Conservation (phyloP, 495 filamentous ascomycete genomes). For the Opeltia flavorubescens region DNA sequence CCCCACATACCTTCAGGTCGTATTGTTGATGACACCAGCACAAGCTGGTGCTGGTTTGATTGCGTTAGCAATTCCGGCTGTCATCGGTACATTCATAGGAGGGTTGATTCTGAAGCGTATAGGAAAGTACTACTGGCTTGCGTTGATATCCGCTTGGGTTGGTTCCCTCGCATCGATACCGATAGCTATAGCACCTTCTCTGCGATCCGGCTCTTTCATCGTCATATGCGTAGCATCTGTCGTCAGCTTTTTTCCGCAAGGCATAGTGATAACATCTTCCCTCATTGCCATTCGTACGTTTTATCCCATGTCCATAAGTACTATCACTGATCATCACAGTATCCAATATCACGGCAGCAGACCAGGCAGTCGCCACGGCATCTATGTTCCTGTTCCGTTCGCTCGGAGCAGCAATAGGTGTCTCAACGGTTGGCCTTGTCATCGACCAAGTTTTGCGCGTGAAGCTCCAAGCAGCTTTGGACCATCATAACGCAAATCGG, state of each 20-base stretch:
- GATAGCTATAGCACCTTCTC: conserved; percentile 9
- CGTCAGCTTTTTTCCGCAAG: conserved; percentile 6
- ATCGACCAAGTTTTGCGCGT: conserved; percentile 5
- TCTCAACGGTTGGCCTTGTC: conserved; percentile 5
- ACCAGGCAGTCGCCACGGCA: conserved; percentile 11
- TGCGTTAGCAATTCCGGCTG: background rate
- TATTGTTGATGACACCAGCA: conserved; percentile 1
- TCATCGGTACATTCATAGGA: conserved; percentile 5
- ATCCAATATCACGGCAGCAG: conserved; percentile 5
- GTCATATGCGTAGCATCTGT: conserved; percentile 5
- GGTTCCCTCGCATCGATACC: conserved; percentile 3
- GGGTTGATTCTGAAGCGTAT: conserved; percentile 6
- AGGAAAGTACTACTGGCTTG: conserved; percentile 8
- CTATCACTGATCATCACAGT: conserved; percentile 1
- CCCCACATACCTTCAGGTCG: conserved; percentile 7
- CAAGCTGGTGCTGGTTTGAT: conserved; percentile 6
- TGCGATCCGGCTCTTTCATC: conserved; percentile 12
- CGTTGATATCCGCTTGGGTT: background rate
- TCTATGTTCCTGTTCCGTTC: conserved; percentile 10
- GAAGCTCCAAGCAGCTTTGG: conserved; percentile 4
- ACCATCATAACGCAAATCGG: conserved; percentile 3
- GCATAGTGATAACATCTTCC: conserved; percentile 5
- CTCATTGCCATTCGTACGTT: conserved; percentile 8
- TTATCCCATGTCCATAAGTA: background rate
- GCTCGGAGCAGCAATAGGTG: conserved; percentile 8